A percentile compares a stretch with the other conserved stretches of the same genome.
phyloP scores from a whole-genome alignment of 2,329 filamentous ascomycete genomes.

The Cercospora sp. region DNA sequence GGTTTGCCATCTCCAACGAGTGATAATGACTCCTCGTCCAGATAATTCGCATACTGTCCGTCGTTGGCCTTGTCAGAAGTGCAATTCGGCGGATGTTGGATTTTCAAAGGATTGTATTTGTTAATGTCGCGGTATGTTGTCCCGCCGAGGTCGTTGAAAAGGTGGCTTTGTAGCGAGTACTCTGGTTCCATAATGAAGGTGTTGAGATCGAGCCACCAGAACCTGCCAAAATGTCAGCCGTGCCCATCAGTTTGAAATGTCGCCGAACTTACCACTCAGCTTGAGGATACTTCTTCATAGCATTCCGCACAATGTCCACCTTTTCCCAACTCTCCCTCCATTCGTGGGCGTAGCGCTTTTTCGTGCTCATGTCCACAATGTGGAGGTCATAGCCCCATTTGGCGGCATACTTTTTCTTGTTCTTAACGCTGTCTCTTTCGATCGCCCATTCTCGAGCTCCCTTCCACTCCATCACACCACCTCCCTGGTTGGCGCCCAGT shows the following conservation, averaged over 20 bases:
- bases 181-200: constrained; percentile 97
- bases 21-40: constrained; percentile 74
- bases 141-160: constrained; percentile 76
- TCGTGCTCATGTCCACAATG: constrained; percentile 97
- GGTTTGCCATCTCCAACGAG: constrained; percentile 73
- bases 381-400: constrained; percentile 95
- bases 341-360: constrained; percentile 97
- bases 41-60: constrained; percentile 55
- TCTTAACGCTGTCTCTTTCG: constrained; percentile 90
- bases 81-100: constrained; percentile 72
- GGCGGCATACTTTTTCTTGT: constrained; percentile 85
- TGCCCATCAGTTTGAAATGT: background rate
- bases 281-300: constrained; percentile 88
- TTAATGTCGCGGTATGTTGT: constrained; percentile 95
- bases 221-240: constrained; percentile 58
- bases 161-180: constrained; percentile 83
- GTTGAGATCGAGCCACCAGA: constrained; percentile 98
- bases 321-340: constrained; percentile 99
- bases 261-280: constrained; percentile 80
- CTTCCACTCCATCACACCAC: constrained; percentile 99
- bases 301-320: constrained; percentile 86
- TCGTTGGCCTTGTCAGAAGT: constrained; percentile 44
- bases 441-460: constrained; percentile 97
- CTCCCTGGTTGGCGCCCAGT: constrained; percentile 87
- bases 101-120: constrained; percentile 90